These are phyloP conservation scores for Erigeron canadensis DNA, from an alignment of 129 eudicot genomes.

Conservation along the genomic window DNA sequence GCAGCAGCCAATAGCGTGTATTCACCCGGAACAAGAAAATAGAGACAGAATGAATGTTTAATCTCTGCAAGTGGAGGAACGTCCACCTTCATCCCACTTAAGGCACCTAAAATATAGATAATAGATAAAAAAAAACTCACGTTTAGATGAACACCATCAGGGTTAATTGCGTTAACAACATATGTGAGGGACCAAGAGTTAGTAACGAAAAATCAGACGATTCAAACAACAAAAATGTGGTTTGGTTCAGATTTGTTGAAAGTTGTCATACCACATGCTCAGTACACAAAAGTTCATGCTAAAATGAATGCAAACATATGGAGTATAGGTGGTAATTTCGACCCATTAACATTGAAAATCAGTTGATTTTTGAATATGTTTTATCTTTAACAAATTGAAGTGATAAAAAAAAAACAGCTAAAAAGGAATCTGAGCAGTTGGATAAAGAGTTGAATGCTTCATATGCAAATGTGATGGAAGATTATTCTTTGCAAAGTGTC, in stretches of 20 bases:
- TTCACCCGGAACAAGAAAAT: constrained; percentile 91
- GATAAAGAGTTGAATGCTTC: background rate
- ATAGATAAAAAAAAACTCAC: background rate
- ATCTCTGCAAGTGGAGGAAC: constrained; percentile 89
- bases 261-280: background rate
- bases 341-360: background rate
- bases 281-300: too few species aligned
- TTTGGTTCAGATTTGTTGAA: background rate
- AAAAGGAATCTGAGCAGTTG: background rate
- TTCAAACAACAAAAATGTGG: background rate
- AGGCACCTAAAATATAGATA: constrained; percentile 52
- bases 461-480: background rate
- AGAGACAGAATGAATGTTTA: constrained; percentile 73
- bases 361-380: background rate
- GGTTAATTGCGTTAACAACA: background rate
- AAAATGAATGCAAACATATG: too few species aligned
- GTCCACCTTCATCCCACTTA: constrained; percentile 69
- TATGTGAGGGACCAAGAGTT: background rate
- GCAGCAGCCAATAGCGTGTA: constrained; percentile 96
- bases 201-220: background rate
- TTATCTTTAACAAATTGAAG: background rate
- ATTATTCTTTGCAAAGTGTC: background rate
- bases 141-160: background rate
- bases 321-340: background rate
- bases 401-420: background rate